Conservation (phyloP, 345 rosid species). For the Cardamine occulta region DNA sequence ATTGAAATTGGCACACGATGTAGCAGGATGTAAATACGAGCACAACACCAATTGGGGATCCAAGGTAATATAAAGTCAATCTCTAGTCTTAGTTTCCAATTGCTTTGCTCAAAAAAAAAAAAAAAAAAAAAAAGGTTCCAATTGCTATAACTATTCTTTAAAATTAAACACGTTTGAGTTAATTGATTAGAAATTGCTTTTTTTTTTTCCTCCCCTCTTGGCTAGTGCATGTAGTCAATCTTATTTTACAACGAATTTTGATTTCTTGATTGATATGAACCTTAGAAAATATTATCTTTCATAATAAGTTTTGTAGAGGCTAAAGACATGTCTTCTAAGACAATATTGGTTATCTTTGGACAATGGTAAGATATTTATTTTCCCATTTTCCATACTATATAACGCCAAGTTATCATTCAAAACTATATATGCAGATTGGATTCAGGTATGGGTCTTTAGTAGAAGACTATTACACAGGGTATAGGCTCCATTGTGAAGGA, state of each 20-base stretch:
- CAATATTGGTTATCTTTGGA: no score
- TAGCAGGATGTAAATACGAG: slow-evolving; percentile 61
- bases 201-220: no score
- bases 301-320: no score
- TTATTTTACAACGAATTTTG: no score
- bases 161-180: no score
- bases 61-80: slow-evolving; percentile 45
- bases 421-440: slow-evolving; percentile 54
- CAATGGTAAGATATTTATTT: not conserved
- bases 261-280: no score
- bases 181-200: no score
- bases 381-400: not conserved
- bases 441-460: slow-evolving; percentile 71
- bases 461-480: slow-evolving; percentile 73
- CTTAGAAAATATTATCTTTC: no score
- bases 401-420: not conserved
- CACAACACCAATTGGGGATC: slow-evolving; percentile 64
- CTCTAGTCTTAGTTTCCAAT: not conserved
- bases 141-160: not conserved
- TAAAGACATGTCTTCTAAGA: no score
- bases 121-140: not conserved
- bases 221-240: no score
- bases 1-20: slow-evolving; percentile 52
- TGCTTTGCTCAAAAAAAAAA: not conserved
- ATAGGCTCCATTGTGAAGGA: slow-evolving; percentile 60